phyloP scores from a whole-genome alignment of 805 yeast species.

The Candida silvicultrix region DNA sequence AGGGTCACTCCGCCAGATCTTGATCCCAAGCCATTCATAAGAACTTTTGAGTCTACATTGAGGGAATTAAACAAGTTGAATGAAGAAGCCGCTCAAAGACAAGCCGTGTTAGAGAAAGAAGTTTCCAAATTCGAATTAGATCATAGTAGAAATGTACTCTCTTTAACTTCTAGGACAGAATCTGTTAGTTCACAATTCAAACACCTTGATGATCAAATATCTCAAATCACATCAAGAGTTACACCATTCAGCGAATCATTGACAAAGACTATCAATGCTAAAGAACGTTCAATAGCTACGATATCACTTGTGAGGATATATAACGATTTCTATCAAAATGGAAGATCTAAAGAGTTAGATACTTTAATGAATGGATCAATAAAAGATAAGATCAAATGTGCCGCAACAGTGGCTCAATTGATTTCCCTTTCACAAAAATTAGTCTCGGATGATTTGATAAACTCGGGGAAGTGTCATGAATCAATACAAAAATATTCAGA shows the following conservation, averaged over 20 bases:
- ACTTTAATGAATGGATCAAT: constrained; percentile 44
- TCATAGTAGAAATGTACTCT: constrained; percentile 62
- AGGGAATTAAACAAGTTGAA: constrained; percentile 60
- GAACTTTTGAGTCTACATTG: constrained; percentile 85
- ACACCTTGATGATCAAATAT: constrained; percentile 43
- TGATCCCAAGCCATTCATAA: constrained; percentile 91
- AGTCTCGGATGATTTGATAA: constrained; percentile 45
- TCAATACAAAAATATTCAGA: constrained; percentile 67
- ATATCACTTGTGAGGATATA: constrained; percentile 72
- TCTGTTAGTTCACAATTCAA: constrained; percentile 41
- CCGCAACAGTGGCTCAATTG: constrained; percentile 60
- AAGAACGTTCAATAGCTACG: constrained; percentile 67
- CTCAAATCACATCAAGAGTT: constrained; percentile 51
- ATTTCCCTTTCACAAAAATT: constrained; percentile 60
- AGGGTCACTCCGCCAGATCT: constrained; percentile 25
- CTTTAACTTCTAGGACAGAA: constrained; percentile 42
- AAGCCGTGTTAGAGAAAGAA: constrained; percentile 44
- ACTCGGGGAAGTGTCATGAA: constrained; percentile 27
- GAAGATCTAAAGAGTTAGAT: constrained; percentile 48
- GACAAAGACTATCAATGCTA: constrained; percentile 60
- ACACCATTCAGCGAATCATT: constrained; percentile 67
- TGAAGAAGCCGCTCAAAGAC: constrained; percentile 46
- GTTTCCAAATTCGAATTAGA: constrained; percentile 56
- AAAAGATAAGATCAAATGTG: constrained; percentile 59
- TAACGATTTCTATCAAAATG: constrained; percentile 55